phyloP scores from a whole-genome alignment of 257 asterid species.

The Eustoma russellianum region DNA sequence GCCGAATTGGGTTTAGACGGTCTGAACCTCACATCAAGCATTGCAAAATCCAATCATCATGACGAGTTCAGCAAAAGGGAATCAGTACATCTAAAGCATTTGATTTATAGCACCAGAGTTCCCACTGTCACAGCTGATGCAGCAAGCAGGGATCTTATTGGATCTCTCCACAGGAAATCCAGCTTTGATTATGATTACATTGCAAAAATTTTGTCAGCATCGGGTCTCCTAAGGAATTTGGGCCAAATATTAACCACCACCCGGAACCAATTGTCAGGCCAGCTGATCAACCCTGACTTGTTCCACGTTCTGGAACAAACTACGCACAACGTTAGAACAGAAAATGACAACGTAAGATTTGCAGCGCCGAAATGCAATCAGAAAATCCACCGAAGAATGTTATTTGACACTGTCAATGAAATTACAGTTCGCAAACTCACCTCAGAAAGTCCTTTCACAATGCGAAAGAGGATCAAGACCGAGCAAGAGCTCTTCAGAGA shows the following conservation, averaged over 20 bases:
- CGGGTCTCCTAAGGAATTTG: constrained; percentile 54
- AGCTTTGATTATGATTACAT: constrained; percentile 53
- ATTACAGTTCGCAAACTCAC: constrained; percentile 41
- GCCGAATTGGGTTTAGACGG: constrained; percentile 49
- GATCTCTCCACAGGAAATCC: constrained; percentile 19
- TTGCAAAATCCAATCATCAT: constrained; percentile 17
- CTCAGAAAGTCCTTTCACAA: constrained; percentile 25
- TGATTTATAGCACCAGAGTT: constrained; percentile 35
- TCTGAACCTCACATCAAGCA: constrained; percentile 26
- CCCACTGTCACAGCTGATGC: constrained; percentile 25
- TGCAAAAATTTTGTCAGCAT: constrained; percentile 44
- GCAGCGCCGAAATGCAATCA: constrained; percentile 20
- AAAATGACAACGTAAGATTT: constrained; percentile 16
- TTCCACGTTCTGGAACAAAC: constrained; percentile 70
- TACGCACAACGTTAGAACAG: constrained; percentile 23
- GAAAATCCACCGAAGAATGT: constrained; percentile 50
- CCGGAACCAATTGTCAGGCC: constrained; percentile 47
- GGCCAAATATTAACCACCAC: constrained; percentile 28
- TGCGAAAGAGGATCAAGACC: constrained; percentile 21
- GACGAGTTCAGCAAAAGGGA: constrained; percentile 27
- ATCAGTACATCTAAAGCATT: constrained; percentile 29
- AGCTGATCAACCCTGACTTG: constrained; percentile 52
- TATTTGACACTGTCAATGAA: constrained; percentile 74
- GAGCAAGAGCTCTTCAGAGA: constrained; percentile 54
- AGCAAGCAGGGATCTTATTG: constrained; percentile 23